Base-by-base conservation (phyloP, 2,329 filamentous ascomycete species). In the Penicillium vulpinum region DNA sequence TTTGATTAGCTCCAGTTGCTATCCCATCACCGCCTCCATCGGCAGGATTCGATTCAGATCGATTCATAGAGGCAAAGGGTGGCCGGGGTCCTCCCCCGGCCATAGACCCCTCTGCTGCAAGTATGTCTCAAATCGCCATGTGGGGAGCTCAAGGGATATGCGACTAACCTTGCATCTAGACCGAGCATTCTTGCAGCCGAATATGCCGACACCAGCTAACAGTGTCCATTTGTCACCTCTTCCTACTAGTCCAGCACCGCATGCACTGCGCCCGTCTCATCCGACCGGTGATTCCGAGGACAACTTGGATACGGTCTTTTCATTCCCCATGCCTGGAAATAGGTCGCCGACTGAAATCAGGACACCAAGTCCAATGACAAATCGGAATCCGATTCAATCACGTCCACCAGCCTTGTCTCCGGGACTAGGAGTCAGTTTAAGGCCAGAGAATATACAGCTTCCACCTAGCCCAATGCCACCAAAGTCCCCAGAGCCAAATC, bases 201-300 rank as follows among this genome's bases (percentile, higher is more conserved):
- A 81, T 51, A 81, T 88, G 70, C 75, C 88, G 55, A 90, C 87
- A 11, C 87, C 87, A 48, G 77, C 83, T 48, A 90, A 86, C 72
- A 81, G 81, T 54, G 83, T 81, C 63, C 82, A 82, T 49, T 78
- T 83, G 26, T 90, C 89, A n/a, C 88, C 88, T 8, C 78, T 81
- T 53, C 85, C 84, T 15, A 81, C 83, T 26, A 77, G 75, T 56
- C 79, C 80, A 70, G 65, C 79, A 69, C 57, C 75, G 75, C 70
- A 78, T 69, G 72, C 76, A 15, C 73, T 72, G 58, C 72, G 66
- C 22, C 55, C 69, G n/a, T 67, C 67, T 39, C 70, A 75, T 60
- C 73, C 70, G 44, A 26, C 16, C 9, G 59, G 70, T 44, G 69
- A 73, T 35, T 76, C 82, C 1, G 78, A 78, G 13, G 74, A 74